Evolutionary conservation across 2,329 filamentous ascomycete species (phyloP).

Genomic region (Phialemoniopsis sp.): DNA sequence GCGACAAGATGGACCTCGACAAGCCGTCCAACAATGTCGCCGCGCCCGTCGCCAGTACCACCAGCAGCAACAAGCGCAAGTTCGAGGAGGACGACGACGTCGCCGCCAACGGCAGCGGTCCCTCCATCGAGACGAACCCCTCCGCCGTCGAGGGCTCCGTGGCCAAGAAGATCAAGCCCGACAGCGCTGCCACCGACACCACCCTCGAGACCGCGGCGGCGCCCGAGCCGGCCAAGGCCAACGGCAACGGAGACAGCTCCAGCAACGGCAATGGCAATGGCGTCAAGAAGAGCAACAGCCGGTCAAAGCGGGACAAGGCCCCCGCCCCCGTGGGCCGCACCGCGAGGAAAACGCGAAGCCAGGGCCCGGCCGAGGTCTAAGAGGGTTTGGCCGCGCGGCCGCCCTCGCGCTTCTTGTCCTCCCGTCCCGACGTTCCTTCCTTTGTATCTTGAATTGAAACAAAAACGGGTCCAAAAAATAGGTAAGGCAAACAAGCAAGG

Average conservation of each 20-base stretch:
- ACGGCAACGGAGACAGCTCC: neutral
- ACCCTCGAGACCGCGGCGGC: too few species aligned
- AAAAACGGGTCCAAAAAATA: constrained; percentile 6
- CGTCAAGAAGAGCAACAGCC: constrained; percentile 13
- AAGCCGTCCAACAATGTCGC: too few species aligned
- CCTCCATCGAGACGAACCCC: constrained; percentile 8
- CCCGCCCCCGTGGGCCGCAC: constrained; percentile 24
- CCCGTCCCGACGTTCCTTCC: neutral
- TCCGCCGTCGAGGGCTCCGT: neutral
- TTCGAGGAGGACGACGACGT: too few species aligned
- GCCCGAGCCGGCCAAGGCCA: too few species aligned
- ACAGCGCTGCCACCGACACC: neutral
- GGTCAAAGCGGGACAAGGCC: constrained; percentile 15
- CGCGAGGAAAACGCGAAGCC: constrained; percentile 32
- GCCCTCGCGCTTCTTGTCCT: neutral
- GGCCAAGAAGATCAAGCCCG: constrained; percentile 11
- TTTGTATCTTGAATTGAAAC: neutral
- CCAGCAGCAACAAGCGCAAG: too few species aligned
- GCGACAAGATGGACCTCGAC: too few species aligned
- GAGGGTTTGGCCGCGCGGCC: too few species aligned
- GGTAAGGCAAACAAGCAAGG: neutral
- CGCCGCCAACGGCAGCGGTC: constrained; percentile 4
- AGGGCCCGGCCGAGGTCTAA: constrained; percentile 16
- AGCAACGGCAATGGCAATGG: constrained; percentile 5
- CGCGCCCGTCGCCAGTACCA: too few species aligned